phyloP scores from a whole-genome alignment of 306 rosid genomes.

The Pyrus bretschneideri region DNA sequence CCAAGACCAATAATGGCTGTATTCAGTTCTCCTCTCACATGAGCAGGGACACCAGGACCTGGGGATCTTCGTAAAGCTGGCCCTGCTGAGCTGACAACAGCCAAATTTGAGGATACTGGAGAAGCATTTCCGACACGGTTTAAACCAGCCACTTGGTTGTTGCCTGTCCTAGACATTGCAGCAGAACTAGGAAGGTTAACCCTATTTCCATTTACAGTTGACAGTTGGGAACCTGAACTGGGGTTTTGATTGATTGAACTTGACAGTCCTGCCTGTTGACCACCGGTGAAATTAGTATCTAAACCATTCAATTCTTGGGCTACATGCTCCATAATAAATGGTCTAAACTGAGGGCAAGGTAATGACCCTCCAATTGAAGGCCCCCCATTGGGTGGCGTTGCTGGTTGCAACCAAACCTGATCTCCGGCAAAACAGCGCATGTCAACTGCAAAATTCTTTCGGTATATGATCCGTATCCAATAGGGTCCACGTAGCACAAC shows the following conservation, averaged over 20 bases:
- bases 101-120: constrained; percentile 72
- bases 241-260: constrained; percentile 59
- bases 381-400: constrained; percentile 94
- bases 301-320: constrained; percentile 94
- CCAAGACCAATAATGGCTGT: constrained; percentile 99
- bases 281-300: constrained; percentile 69
- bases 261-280: constrained; percentile 65
- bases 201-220: constrained; percentile 78
- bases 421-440: constrained; percentile 99
- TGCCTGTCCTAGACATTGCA: constrained; percentile 67
- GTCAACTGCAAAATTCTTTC: constrained; percentile 93
- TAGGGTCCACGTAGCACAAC: constrained; percentile 98
- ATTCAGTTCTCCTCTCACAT: constrained; percentile 93
- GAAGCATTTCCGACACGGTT: constrained; percentile 80
- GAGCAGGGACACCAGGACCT: constrained; percentile 93
- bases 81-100: constrained; percentile 57
- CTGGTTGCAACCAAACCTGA: constrained; percentile 99
- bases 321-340: constrained; percentile 98
- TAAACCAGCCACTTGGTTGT: constrained; percentile 62
- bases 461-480: constrained; percentile 92
- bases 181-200: constrained; percentile 62
- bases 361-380: constrained; percentile 84
- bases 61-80: constrained; percentile 72
- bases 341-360: constrained; percentile 98
- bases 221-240: constrained; percentile 48